Conservation (phyloP, 2,329 filamentous ascomycete genomes). For the Tolypocladium album region DNA sequence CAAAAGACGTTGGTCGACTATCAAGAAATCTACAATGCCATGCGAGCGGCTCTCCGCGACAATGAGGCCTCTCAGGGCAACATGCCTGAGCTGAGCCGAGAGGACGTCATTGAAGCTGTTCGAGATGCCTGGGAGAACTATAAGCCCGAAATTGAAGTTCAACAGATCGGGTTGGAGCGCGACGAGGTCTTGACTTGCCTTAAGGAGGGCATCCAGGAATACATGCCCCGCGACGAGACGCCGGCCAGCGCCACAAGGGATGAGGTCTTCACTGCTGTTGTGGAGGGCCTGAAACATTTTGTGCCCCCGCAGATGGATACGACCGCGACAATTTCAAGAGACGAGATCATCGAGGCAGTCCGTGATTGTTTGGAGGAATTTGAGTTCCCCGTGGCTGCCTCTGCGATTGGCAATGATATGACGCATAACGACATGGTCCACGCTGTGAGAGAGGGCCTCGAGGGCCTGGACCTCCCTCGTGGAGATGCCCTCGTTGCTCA, state of each 20-base stretch:
- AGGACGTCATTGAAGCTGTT: slow-evolving; percentile 79
- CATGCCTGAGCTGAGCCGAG: slow-evolving; percentile 48
- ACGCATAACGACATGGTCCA: slow-evolving; percentile 53
- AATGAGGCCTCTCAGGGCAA: slow-evolving; percentile 33
- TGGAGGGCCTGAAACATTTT: slow-evolving; percentile 78
- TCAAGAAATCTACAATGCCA: slow-evolving; percentile 75
- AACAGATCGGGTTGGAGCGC: slow-evolving; percentile 81
- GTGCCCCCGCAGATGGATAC: slow-evolving; percentile 62
- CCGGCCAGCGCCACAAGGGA: slow-evolving; percentile 61
- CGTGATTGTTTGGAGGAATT: slow-evolving; percentile 80
- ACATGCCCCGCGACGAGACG: slow-evolving; percentile 43
- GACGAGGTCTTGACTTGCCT: slow-evolving; percentile 84
- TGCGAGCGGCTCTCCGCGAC: slow-evolving; percentile 64
- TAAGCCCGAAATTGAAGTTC: slow-evolving; percentile 84
- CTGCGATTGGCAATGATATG: slow-evolving; percentile 40
- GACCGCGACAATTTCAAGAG: slow-evolving; percentile 59
- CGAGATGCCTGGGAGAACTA: slow-evolving; percentile 89
- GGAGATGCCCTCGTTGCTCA: slow-evolving; percentile 29
- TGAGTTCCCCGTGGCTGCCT: slow-evolving; percentile 57
- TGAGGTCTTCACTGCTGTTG: slow-evolving; percentile 74
- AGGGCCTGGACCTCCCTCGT: slow-evolving; percentile 34
- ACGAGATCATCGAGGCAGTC: slow-evolving; percentile 76
- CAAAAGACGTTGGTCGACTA: slow-evolving; percentile 56
- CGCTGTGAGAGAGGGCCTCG: slow-evolving; percentile 51
- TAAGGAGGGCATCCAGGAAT: slow-evolving; percentile 73